Percentiles rank a stretch among this genome's conserved stretches.
Conservation (phyloP, 495 filamentous ascomycete genomes). For the Durotheca rogersii region DNA sequence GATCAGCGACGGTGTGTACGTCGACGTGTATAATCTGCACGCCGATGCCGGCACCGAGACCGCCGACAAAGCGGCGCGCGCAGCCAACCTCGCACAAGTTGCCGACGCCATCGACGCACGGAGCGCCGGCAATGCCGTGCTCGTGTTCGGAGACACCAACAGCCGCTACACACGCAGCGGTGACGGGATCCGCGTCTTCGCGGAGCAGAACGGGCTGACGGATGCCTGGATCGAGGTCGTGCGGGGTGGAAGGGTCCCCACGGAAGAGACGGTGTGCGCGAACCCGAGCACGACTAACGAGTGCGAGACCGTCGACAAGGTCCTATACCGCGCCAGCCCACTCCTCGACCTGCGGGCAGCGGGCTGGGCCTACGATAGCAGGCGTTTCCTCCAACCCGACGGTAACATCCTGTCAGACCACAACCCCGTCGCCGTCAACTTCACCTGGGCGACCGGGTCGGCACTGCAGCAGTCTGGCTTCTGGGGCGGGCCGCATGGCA, state of each 20-base stretch:
- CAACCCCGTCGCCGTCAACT: conserved; percentile 57
- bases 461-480: conserved; percentile 49
- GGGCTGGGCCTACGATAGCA: conserved; percentile 50
- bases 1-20: conserved; percentile 44
- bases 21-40: conserved; percentile 64
- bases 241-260: conserved; percentile 46
- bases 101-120: conserved; percentile 52
- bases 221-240: conserved; percentile 58
- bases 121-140: conserved; percentile 57
- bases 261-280: conserved; percentile 46
- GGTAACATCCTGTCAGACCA: conserved; percentile 61
- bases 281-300: conserved; percentile 49
- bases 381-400: conserved; percentile 52
- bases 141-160: conserved; percentile 63
- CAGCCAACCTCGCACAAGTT: conserved; percentile 57
- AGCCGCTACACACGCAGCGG: conserved; percentile 54
- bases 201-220: conserved; percentile 44
- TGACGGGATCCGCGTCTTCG: conserved; percentile 53
- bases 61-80: conserved; percentile 51
- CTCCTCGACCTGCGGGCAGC: conserved; percentile 46
- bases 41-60: conserved; percentile 58
- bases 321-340: conserved; percentile 56
- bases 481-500: conserved; percentile 55
- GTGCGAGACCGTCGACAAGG: conserved; percentile 66
- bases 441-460: conserved; percentile 49